Percentiles rank a stretch among this genome's conserved stretches.
phyloP scores from a whole-genome alignment of 2,329 filamentous ascomycete species.

The Colletotrichum cuscutae region DNA sequence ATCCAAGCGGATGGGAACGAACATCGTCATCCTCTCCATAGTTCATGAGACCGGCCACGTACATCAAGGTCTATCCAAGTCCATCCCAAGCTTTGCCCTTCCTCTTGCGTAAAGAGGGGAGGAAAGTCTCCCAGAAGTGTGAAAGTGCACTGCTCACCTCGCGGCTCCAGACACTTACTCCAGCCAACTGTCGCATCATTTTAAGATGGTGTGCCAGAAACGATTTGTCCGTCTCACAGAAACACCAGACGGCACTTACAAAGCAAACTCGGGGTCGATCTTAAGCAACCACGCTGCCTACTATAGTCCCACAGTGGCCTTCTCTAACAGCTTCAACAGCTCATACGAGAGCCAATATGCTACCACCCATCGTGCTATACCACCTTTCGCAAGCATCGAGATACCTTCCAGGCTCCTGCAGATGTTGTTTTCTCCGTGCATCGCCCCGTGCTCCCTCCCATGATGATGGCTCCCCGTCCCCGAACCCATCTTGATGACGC shows the following conservation, averaged over 20 bases:
- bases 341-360: not conserved
- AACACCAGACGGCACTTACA: constrained; percentile 9
- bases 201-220: constrained; percentile 25
- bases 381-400: not conserved
- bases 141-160: constrained; percentile 14
- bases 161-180: constrained; percentile 20
- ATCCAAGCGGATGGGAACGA: constrained; percentile 25
- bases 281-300: not conserved
- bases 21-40: not conserved
- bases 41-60: constrained; percentile 4
- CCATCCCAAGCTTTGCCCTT: not conserved
- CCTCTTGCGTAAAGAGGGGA: not conserved
- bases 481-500: constrained; percentile 14
- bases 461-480: not conserved
- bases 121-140: no score
- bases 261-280: constrained; percentile 4
- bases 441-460: not conserved
- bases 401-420: constrained; percentile 3
- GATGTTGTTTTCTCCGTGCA: not conserved
- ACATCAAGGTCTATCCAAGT: constrained; percentile 7
- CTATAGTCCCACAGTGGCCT: not conserved
- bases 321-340: not conserved
- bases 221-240: constrained; percentile 10
- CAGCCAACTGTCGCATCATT: constrained; percentile 26
- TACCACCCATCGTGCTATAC: not conserved